These are phyloP conservation scores for Flaveria bidentis DNA, from an alignment of 129 eudicot genomes.

Conservation along the genomic window DNA sequence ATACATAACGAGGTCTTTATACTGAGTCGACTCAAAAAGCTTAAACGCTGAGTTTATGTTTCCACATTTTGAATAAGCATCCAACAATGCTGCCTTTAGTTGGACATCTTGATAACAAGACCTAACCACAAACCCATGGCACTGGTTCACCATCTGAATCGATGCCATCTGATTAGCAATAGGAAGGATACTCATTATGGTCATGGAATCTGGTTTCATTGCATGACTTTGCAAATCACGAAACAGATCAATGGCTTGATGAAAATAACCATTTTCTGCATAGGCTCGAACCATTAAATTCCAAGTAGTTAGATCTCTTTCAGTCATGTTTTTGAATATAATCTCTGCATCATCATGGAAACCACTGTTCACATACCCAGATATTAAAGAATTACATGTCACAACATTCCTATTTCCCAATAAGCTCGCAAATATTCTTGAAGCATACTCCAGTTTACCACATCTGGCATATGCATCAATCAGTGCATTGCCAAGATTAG, in stretches of 20 bases:
- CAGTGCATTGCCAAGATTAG: constrained; percentile 62
- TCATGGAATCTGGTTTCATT: constrained; percentile 67
- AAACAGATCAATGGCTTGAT: constrained; percentile 53
- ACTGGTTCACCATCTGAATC: constrained; percentile 60
- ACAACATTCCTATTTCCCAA: constrained; percentile 49
- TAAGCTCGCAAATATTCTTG: constrained; percentile 49
- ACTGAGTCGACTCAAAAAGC: constrained; percentile 48
- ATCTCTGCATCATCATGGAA: constrained; percentile 42
- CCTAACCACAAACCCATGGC: constrained; percentile 70
- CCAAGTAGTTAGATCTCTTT: constrained; percentile 76
- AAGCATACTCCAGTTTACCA: constrained; percentile 59
- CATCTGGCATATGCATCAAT: constrained; percentile 86
- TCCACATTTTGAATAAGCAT: constrained; percentile 82
- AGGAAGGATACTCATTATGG: constrained; percentile 71
- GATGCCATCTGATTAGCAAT: constrained; percentile 66
- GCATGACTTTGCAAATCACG: constrained; percentile 51
- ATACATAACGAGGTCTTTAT: constrained; percentile 72
- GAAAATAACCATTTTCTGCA: constrained; percentile 51
- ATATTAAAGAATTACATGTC: constrained; percentile 67
- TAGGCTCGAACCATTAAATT: constrained; percentile 76
- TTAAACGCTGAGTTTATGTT: constrained; percentile 48
- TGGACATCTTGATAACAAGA: constrained; percentile 61
- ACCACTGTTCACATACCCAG: constrained; percentile 55
- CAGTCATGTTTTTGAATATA: constrained; percentile 50
- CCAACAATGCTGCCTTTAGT: constrained; percentile 66